These are phyloP conservation scores for Inonotus hispidus DNA, from an alignment of 1,284 basidiomycete species.

Conservation along the genomic window DNA sequence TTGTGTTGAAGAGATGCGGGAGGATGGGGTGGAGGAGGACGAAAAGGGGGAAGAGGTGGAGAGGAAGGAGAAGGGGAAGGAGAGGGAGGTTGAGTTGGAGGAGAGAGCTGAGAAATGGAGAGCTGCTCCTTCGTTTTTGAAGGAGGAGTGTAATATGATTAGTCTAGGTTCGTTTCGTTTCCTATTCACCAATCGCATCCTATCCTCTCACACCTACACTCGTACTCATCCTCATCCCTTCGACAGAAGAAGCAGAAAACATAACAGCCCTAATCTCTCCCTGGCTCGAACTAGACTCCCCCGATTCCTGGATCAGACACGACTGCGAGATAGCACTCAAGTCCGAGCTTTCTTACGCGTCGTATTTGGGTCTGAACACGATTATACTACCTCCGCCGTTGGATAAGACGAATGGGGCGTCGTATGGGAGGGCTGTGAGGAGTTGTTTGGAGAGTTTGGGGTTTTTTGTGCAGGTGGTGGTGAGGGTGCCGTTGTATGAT, in stretches of 20 bases:
- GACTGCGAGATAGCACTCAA: constrained; percentile 94
- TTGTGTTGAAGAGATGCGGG: neutral
- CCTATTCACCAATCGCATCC: too few relatives aligned
- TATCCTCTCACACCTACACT: constrained; percentile 1
- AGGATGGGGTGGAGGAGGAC: neutral
- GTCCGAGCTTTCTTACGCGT: constrained; percentile 91
- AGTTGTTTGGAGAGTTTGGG: constrained; percentile 67
- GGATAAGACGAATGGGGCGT: constrained; percentile 79
- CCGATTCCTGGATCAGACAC: constrained; percentile 91
- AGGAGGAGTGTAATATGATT: constrained; percentile 86
- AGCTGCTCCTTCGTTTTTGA: constrained; percentile 69
- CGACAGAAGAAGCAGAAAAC: constrained; percentile 79
- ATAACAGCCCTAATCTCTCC: constrained; percentile 79
- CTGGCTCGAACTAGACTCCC: constrained; percentile 94
- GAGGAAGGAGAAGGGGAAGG: constrained; percentile 42
- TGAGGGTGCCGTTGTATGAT: constrained; percentile 83
- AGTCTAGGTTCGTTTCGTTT: constrained; percentile 62
- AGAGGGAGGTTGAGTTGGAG: constrained; percentile 52
- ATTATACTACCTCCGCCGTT: constrained; percentile 89
- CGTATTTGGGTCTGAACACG: constrained; percentile 83
- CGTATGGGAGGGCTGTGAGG: constrained; percentile 89
- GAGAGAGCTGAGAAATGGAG: constrained; percentile 87
- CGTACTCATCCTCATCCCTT: neutral
- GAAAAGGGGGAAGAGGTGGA: constrained; percentile 26
- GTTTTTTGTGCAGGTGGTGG: constrained; percentile 64